Conservation (phyloP, 1,284 basidiomycete species). For the Puccinia triticina region DNA sequence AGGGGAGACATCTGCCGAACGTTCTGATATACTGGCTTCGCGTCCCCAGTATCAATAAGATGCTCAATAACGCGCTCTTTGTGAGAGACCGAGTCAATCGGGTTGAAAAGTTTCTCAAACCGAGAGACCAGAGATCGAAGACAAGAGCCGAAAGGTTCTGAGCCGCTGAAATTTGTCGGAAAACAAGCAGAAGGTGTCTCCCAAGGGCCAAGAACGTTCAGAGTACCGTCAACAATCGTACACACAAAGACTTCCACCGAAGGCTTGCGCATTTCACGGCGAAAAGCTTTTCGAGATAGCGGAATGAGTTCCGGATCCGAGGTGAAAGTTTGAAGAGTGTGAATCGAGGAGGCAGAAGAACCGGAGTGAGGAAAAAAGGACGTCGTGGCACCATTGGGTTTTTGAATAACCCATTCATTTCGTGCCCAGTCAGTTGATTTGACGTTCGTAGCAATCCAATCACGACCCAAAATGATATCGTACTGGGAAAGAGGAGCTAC, state of each 20-base stretch:
- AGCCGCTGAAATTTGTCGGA: neutral
- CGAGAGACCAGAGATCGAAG: neutral
- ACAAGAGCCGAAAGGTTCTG: neutral
- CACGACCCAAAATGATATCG: slow-evolving; percentile 11
- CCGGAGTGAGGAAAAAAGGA: too few relatives aligned
- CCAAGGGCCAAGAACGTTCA: slow-evolving; percentile 5
- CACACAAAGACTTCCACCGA: neutral
- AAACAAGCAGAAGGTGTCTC: neutral
- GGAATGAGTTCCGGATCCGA: too few relatives aligned
- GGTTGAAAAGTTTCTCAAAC: neutral
- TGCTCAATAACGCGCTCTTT: neutral
- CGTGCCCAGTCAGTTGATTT: neutral
- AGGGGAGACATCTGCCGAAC: neutral
- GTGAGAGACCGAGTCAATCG: neutral
- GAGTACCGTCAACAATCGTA: neutral
- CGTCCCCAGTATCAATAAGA: slow-evolving; percentile 5
- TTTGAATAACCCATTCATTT: too few relatives aligned
- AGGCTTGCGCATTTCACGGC: neutral
- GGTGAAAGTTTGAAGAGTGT: too few relatives aligned
- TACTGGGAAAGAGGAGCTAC: too few relatives aligned
- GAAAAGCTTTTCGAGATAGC: neutral
- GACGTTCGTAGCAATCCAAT: slow-evolving; percentile 21
- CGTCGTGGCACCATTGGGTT: too few relatives aligned
- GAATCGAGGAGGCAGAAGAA: too few relatives aligned
- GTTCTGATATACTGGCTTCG: neutral